Evolutionary conservation across 495 filamentous ascomycete species (phyloP), one percentile per base, ranked within the genome.

Genomic region (Haplographium delicatum): DNA sequence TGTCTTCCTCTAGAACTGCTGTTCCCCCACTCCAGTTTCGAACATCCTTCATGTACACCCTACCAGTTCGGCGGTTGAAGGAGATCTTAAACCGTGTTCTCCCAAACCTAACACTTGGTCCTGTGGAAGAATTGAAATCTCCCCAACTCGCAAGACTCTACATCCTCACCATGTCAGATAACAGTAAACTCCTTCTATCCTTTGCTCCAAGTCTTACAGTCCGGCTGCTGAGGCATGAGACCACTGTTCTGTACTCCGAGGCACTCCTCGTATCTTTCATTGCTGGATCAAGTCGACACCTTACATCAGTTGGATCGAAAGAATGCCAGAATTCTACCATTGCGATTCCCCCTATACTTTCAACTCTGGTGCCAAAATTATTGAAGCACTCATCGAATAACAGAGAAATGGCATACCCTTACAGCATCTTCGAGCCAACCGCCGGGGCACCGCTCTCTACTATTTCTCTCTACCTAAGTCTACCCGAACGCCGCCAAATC

Each of bases 141-240:
- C 45, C 46, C 1, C 56, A 58, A n/a, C 60, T 83, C 18, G 73
- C 82, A 61, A 68, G 72, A 4, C 65, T 82, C 16, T 78, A 73
- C 41, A 60, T 71, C 1, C 57, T 84, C 6, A 68, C 59, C 30
- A 72, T 83, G 25, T 74, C 78, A 0, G 80, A 83, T 47, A 74
- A 73, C 16, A 64, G 63, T 25, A 65, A 67, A 28, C 56, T 84
- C 22, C 56, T 83, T 2, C 59, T 85, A 6, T 79, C 81, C 57
- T 65, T 71, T 50, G 68, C 71, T 16, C 81, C 81, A n/a, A 65
- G 62, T 16, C 62, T 68, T 28, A 69, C 67, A 19, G 74, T 72
- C 2, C 69, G 72, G 7, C 65, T 83, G 3, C 67, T 85, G 2
- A 75, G 82, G 16, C 75, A 81, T 43, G 82, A 85, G 59, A 67